phyloP scores from a whole-genome alignment of 2,329 filamentous ascomycete species.

The Alternaria metachromatica region DNA sequence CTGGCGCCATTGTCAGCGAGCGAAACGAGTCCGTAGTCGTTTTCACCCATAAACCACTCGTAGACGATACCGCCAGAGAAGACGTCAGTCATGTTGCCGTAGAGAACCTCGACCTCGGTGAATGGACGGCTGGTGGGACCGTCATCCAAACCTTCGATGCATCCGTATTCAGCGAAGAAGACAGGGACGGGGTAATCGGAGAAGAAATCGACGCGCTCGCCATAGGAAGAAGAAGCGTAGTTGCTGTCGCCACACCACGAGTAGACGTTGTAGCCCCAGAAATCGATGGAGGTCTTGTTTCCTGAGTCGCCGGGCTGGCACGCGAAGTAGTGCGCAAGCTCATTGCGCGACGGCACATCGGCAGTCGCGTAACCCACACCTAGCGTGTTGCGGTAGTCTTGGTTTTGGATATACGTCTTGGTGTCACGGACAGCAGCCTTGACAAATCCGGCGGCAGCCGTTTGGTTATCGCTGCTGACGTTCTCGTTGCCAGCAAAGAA shows the following conservation, averaged over 20 bases:
- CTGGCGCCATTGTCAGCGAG: constrained; percentile 64
- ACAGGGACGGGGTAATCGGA: constrained; percentile 86
- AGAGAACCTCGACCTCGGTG: constrained; percentile 83
- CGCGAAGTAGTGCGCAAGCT: constrained; percentile 93
- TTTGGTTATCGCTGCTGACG: constrained; percentile 86
- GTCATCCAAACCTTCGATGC: constrained; percentile 64
- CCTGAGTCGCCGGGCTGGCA: constrained; percentile 65
- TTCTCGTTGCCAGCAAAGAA: constrained; percentile 99
- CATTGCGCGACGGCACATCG: constrained; percentile 82
- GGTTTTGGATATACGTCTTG: constrained; percentile 86
- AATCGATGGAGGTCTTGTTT: constrained; percentile 75
- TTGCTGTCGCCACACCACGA: constrained; percentile 92
- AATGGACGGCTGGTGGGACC: constrained; percentile 71
- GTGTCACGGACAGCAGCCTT: constrained; percentile 96
- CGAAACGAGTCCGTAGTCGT: constrained; percentile 84
- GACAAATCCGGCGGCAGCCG: constrained; percentile 86
- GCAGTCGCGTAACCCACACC: constrained; percentile 96
- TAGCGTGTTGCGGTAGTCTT: constrained; percentile 72
- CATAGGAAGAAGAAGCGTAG: constrained; percentile 78
- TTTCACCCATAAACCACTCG: constrained; percentile 93
- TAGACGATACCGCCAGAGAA: constrained; percentile 98
- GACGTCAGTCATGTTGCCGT: constrained; percentile 81
- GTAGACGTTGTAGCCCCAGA: constrained; percentile 99
- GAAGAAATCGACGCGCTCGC: constrained; percentile 84
- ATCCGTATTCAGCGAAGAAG: constrained; percentile 99